These are phyloP conservation scores for Cordyceps cateniannulata DNA, from an alignment of 2,329 filamentous ascomycete species.

Conservation along the genomic window DNA sequence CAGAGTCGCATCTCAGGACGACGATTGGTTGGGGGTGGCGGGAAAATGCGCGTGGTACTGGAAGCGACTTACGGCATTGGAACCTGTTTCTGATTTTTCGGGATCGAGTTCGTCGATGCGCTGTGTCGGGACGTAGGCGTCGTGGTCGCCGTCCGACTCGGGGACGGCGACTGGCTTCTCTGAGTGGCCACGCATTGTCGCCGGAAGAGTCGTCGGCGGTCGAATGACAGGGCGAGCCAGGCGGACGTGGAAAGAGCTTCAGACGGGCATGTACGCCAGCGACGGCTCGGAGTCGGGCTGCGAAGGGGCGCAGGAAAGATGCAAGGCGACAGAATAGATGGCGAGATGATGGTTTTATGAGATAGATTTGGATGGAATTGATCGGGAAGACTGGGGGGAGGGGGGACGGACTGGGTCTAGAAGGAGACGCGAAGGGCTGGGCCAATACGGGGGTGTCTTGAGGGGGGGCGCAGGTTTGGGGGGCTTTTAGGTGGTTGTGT, in stretches of 20 bases:
- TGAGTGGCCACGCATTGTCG: slow-evolving; percentile 4
- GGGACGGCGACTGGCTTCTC: slow-evolving; percentile 9
- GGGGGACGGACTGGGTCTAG: slow-evolving; percentile 2
- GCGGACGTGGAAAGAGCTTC: background rate
- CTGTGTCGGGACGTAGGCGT: background rate
- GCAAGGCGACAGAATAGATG: background rate
- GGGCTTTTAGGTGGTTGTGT: background rate
- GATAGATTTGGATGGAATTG: slow-evolving; percentile 2
- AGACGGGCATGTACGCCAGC: slow-evolving; percentile 1
- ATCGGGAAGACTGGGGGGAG: background rate
- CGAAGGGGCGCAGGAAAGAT: background rate
- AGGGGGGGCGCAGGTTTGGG: background rate
- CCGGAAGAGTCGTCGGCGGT: slow-evolving; percentile 1
- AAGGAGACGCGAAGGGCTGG: background rate
- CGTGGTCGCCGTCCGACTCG: slow-evolving; percentile 1
- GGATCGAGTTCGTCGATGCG: slow-evolving; percentile 3
- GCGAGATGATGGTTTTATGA: background rate
- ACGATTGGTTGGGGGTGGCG: background rate
- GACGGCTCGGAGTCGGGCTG: background rate
- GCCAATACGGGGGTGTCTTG: background rate
- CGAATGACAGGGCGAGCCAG: slow-evolving; percentile 1
- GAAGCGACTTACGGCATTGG: slow-evolving; percentile 3
- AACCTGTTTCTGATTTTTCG: slow-evolving; percentile 10
- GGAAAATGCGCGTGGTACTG: background rate
- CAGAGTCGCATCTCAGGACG: background rate